Evolutionary conservation across 148 eudicot genomes (phyloP), one percentile per base, ranked within the genome.

Genomic region (Polygonum aviculare): DNA sequence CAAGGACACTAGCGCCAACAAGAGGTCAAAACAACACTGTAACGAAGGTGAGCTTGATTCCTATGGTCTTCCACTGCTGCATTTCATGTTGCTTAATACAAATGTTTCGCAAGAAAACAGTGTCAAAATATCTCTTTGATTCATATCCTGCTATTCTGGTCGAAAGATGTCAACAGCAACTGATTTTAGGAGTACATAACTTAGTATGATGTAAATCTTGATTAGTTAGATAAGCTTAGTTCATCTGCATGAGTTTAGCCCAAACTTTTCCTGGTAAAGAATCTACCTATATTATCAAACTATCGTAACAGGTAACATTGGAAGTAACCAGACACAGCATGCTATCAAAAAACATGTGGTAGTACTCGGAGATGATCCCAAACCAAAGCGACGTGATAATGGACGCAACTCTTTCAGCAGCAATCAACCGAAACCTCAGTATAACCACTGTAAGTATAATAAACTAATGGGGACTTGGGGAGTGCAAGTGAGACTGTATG

Each of bases 301-400:
- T 57, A 7, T 36, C 5, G 31, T 26, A 76, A 40, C 26, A 79
- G 52, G 62, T 44, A 22, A 74, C 52, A 76, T n/a, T 50, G 80
- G 45, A 74, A 78, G 81, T 76, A 75, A 14, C 40, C 77, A 75
- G 47, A 70, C 75, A 69, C 79, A 82, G 73, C 78, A 62, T 67
- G 36, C 76, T 57, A 79, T 69, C 60, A 59, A 75, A 78, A 87
- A 85, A 74, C 85, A 77, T 63, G 8, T 94, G 87, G 80, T 87
- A 76, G 86, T 88, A 78, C 88, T 94, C 35, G 97, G 98, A 76
- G 97, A 87, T 78, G 90, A 82, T 77, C 86, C 87, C 15, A 86
- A 78, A 80, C 81, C 86, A 69, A 79, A 55, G 78, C 77, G 40
- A 41, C 74, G 81, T 74, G 51, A 72, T 73, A 63, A 59, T 63